Base-by-base conservation (phyloP, 768 basidiomycete species). In the Macrolepiota albuminosa region DNA sequence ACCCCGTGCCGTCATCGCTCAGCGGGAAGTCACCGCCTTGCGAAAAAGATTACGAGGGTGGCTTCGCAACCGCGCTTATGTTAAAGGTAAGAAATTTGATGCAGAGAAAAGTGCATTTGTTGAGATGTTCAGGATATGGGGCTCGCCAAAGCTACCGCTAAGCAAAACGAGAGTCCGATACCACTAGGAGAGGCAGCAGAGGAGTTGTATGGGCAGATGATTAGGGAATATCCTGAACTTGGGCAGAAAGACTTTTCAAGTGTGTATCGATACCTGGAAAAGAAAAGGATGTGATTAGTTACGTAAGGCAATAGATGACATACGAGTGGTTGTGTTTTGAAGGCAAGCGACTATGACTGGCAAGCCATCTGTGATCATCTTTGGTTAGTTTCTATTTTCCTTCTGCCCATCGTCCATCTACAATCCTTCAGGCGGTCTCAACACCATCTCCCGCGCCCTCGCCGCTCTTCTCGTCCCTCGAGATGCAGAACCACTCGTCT, bases 11-110 rank as follows among this genome's bases (percentile, higher is more conserved):
- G 7, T 79, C 79, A 21, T 84, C 93, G 16, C 72, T 93, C 50
- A 81, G 84, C 7, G 85, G 78, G 54, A 86, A 85, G 70, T 84
- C 85, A 21, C 88, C 93, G 6, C 93, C 93, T 0, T 93, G 91
- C 67, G 89, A 91, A 71, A 81, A 87, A 45, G 83, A 86, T 47
- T 95, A 89, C 59, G 87, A 91, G 63, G 93, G 91, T 16, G 93
- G 94, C 2, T 95, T 94, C 70, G 89, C 89, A 6, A 91, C 89
- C 2, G 76, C 78, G 6, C 75, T 94, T 51, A 94, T 94, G 92
- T 72, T 92, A 57, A 94, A 94, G 84, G 92, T 86, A 47, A 24
- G 60, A 40, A 6, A 5, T 39, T 13, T 33, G n/a, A 31, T 56
- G 6, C 14, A 34, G 9, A 9, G 37, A 42, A 42, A 31, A 34